These are phyloP conservation scores for Talaromyces sp. DNA, from an alignment of 2,329 filamentous ascomycete genomes.

Conservation along the genomic window DNA sequence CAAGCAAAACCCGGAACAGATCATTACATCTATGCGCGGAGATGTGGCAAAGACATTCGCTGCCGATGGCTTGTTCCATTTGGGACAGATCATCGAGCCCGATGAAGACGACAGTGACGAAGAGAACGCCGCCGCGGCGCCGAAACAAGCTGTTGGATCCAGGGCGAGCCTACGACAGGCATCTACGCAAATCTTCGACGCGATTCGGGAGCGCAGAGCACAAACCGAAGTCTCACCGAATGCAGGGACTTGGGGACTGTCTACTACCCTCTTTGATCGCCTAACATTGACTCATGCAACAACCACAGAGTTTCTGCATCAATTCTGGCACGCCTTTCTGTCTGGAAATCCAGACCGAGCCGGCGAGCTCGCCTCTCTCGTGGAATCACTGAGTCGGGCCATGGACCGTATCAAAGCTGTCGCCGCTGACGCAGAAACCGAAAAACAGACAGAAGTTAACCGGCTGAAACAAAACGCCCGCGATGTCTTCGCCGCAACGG, in stretches of 20 bases:
- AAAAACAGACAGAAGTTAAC: conserved; percentile 63
- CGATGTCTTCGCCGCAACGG: conserved; percentile 66
- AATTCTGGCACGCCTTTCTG: conserved; percentile 91
- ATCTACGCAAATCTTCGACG: conserved; percentile 54
- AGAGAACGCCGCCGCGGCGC: conserved; percentile 27
- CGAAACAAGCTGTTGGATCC: conserved; percentile 61
- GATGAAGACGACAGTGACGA: conserved; percentile 53
- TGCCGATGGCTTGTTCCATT: conserved; percentile 60
- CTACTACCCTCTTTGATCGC: conserved; percentile 54
- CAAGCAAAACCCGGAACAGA: conserved; percentile 64
- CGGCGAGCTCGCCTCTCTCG: conserved; percentile 72
- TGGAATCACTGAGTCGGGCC: conserved; percentile 75
- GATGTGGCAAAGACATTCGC: conserved; percentile 50
- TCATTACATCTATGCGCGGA: conserved; percentile 60
- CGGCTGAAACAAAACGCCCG: conserved; percentile 65
- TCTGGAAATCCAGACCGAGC: conserved; percentile 81
- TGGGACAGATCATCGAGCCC: conserved; percentile 57
- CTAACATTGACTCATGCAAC: conserved; percentile 81
- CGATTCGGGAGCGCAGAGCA: conserved; percentile 55
- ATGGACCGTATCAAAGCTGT: conserved; percentile 75
- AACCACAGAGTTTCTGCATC: conserved; percentile 90
- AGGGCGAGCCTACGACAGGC: conserved; percentile 58
- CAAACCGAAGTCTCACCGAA: conserved; percentile 35
- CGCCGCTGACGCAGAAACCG: conserved; percentile 71
- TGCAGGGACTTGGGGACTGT: conserved; percentile 42